Evolutionary conservation across 2,329 filamentous ascomycete species (phyloP), one percentile per base, ranked within the genome.

Genomic region (Polychaeton citri): DNA sequence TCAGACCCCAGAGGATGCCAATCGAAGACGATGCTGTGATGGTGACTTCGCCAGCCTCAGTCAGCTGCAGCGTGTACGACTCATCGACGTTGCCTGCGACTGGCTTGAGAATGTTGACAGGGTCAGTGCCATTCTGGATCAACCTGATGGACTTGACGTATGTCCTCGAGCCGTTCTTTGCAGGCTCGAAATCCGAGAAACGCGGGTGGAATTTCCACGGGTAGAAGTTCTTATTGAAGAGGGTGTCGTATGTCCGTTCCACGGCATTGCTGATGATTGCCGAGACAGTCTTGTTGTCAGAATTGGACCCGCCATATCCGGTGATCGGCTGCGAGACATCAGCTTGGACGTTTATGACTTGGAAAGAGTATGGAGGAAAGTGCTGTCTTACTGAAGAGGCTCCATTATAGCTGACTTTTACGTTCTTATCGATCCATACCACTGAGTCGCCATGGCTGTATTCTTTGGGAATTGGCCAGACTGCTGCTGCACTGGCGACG

Each of bases 191-290:
- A 28, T 71, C 51, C 37, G 71, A 68, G 46, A 76, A 68, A 21
- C 79, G 72, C 17, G 71, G 67, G 43, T 80, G 70, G 37, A 90
- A 72, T 61, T 79, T 85, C 82, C 82, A 90, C 0, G 84, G 83
- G 12, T 84, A 71, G 42, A 87, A 76, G 46, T 72, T 75, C 39
- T 78, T 63, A 18, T 71, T 60, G 57, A 86, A 81, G 38, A 88
- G 74, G 38, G 69, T 72, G 17, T 68, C 57, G 43, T 77, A 62
- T 7, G 79, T 68, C 32, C 79, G 70, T 16, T 61, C 45, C 20
- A 71, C 61, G 6, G 67, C 66, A 38, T 57, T 60, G 16, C 61
- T 51, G 12, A 71, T 46, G 8, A 70, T 62, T 58, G 72, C 34
- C 6, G 31, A 28, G 5, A 36, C 32, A 6, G 19, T 10, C 17